Base-by-base conservation (phyloP, 805 yeast species). In the Lachancea mirantina region DNA sequence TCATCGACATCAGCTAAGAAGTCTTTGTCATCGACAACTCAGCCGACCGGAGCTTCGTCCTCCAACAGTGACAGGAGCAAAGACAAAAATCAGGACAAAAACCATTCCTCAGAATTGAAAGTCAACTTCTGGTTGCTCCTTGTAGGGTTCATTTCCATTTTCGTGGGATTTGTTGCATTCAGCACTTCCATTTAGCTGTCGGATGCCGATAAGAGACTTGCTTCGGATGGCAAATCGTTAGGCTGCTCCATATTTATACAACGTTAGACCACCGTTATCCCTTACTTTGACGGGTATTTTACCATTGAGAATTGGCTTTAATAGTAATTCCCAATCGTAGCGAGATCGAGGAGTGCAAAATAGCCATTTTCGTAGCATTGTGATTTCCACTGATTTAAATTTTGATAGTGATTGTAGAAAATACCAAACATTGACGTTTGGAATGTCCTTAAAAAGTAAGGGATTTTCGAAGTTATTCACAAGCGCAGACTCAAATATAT, bases 201-300 rank as follows among this genome's bases (percentile, higher is more conserved):
- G n/a, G n/a, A n/a, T n/a, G n/a, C n/a, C n/a, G n/a, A n/a, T n/a
- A n/a, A n/a, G n/a, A n/a, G n/a, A n/a, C n/a, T n/a, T n/a, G n/a
- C n/a, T n/a, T n/a, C n/a, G n/a, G n/a, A n/a, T n/a, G n/a, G n/a
- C n/a, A n/a, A n/a, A n/a, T n/a, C n/a, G n/a, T 14, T 35, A 25
- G 39, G 8, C 14, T 6, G 34, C 20, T 27, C 60, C 54, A 34
- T 52, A 47, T 17, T 65, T 52, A 38, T 67, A 67, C 31, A 64
- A 62, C 39, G 70, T 61, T 43, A 67, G 48, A n/a, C 61, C 65
- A 45, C 57, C 62, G 26, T 42, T 55, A 34, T 58, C 67, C 28
- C 53, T 48, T 1, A 64, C 66, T 30, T 57, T 54, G 7, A 60
- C 46, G 3, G 61, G 56, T 8, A 57, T 61, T 9, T 46, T 38